Percentiles rank a stretch among this genome's conserved stretches.
phyloP scores from a whole-genome alignment of 2,329 filamentous ascomycete species.

The Curvularia verruculosa region DNA sequence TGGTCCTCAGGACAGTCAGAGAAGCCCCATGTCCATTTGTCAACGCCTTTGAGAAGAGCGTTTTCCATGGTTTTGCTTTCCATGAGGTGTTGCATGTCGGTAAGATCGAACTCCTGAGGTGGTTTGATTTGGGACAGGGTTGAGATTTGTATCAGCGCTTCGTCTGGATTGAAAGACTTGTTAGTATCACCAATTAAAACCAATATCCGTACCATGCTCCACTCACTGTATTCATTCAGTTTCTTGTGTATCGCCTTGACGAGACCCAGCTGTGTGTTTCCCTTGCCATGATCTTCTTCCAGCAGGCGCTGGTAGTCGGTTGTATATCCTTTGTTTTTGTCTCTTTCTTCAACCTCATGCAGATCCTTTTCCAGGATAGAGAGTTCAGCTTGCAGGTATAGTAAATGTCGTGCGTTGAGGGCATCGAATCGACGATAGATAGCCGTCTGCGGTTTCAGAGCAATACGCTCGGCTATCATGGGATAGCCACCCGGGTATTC shows the following conservation, averaged over 20 bases:
- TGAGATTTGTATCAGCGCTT: conserved; percentile 8
- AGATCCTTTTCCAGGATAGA: neutral
- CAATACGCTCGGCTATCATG: conserved; percentile 17
- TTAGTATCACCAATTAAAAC: neutral
- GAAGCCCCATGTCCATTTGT: neutral
- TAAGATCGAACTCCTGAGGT: conserved; percentile 12
- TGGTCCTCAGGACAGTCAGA: neutral
- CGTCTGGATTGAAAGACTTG: neutral
- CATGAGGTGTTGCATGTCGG: conserved; percentile 15
- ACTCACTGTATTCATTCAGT: conserved; percentile 10
- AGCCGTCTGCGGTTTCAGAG: conserved; percentile 8
- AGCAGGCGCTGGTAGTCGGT: neutral
- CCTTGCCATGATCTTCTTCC: neutral
- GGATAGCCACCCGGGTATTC: conserved; percentile 19
- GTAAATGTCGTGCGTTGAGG: conserved; percentile 20
- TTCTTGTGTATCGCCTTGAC: neutral
- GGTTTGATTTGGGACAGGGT: neutral
- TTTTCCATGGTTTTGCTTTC: neutral
- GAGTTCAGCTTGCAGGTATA: conserved; percentile 24
- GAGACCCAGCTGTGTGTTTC: neutral
- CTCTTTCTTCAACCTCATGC: neutral
- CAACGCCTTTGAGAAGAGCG: neutral
- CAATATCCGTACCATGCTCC: too few relatives aligned
- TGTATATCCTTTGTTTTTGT: neutral
- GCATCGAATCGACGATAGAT: conserved; percentile 25